Base-by-base conservation (phyloP, 2,329 filamentous ascomycete species). In the Colletotrichum orchidophilum region DNA sequence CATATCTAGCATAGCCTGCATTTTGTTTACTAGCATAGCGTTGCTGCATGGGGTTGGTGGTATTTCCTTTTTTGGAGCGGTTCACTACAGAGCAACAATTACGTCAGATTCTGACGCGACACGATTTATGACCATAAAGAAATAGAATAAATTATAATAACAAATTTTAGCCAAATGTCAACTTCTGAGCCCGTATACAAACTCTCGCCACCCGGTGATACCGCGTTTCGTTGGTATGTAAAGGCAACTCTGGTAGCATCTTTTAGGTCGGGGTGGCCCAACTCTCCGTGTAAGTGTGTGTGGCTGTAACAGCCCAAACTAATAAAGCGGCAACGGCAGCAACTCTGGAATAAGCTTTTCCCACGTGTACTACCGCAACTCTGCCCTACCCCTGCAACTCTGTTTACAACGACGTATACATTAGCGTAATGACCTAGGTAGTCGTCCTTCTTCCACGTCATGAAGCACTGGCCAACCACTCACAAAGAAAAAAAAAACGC, bases 111-210 rank as follows among this genome's bases (percentile, higher is more conserved):
- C 42, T 55, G 63, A 66, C 63, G 21, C 21, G 33, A 46, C 49
- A 70, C 46, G 64, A 67, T 21, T 68, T 26, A 71, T 62, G 68
- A 71, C 27, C 12, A 67, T 24, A 3, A 42, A 60, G 31, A 46
- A 33, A 35, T 33, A 33, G 42, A 15, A 21, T 46, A 39, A 5
- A 27, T 54, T 46, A 12, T 42, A 46, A 27, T 59, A 11, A 55
- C 46, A 26, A 9, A 9, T n/a, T 9, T 39, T 29, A 35, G n/a
- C 13, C n/a, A 21, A 3, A 11, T n/a, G 2, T 3, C 7, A 46
- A 46, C 7, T n/a, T n/a, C n/a, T 9, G 18, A 8, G 1, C 39
- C 5, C 3, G 8, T 6, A n/a, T 15, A 39, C 35, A 7, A 39
- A 39, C n/a, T n/a, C n/a, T n/a, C n/a, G n/a, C n/a, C n/a, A n/a